Base-by-base conservation (phyloP, 176 grass and related monocot genomes). In the Leersia perrieri region DNA sequence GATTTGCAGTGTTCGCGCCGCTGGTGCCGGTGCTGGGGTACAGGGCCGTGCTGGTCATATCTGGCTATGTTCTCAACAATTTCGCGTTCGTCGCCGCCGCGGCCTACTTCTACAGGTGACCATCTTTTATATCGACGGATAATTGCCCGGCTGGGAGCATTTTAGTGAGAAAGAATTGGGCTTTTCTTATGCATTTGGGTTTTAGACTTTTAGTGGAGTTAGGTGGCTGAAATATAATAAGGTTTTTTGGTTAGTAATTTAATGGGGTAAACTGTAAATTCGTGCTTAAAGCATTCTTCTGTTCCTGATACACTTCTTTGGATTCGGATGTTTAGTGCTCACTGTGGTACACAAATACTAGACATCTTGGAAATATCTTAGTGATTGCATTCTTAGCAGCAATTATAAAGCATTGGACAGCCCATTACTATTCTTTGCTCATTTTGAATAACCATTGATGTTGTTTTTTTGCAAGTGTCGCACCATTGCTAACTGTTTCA, bases 21-120 rank as follows among this genome's bases (percentile, higher is more conserved):
- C 73, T 95, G 58, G 84, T 95, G 32, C 95, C 88, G 1, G 25
- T 95, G 34, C 36, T 98, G n/a, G 90, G 96, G 73, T 88, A 86
- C 66, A 77, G 86, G 72, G 86, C 88, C 1, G 92, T 93, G 23
- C 79, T 98, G 39, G 90, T 88, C 23, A 61, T 95, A 55, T 88
- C 90, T 9, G 90, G 90, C 29, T 89, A 95, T 70, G 34, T 84
- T 28, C 51, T 98, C 61, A 98, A 89, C 73, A 98, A 93, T 65
- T 23, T 70, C 5, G 80, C 88, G 2, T 95, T 95, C 66, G 79
- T 93, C 30, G 71, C 87, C 0, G 84, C 96, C 12, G 88, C 79
- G 2, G 73, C 88, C 25, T 90, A 93, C 68, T 98, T 98, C 75
- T 91, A 93, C 72, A 95, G 92, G 96, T 95, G 40, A 91, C n/a